Evolutionary conservation across 2,329 filamentous ascomycete genomes (phyloP), one percentile per base, ranked within the genome.

Genomic region (Fusarium globosum): DNA sequence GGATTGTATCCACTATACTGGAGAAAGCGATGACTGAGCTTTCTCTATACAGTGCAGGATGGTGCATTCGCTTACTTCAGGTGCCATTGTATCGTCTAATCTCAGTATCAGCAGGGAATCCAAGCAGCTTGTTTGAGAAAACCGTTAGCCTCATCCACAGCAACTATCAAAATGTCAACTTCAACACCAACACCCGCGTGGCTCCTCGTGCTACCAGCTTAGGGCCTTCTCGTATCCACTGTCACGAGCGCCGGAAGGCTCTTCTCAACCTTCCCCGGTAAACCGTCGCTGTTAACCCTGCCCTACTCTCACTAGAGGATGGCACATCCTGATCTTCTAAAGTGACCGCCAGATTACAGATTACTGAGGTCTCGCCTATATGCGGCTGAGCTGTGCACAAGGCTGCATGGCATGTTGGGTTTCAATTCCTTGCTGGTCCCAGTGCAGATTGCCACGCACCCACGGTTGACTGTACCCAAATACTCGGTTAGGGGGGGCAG

Each of bases 401-500:
- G 68, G 68, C 69, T 69, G 65, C n/a, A 61, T 65, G 58, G 58
- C 52, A 39, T 61, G 51, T 65, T 58, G 46, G 66, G 63, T 68
- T 57, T 71, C 68, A 76, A 73, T 60, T 71, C 62, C 45, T 69
- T 64, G 46, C 65, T 51, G 57, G 55, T 65, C 65, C 58, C 49
- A 66, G 57, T 68, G 68, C 58, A 65, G 46, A 68, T 76, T 77
- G 69, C 68, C 59, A 69, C 53, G 38, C 59, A 69, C 65, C 64
- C 65, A 77, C 69, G 57, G 57, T 69, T 59, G 57, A 62, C 69
- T 42, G 59, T 60, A 74, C 72, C 76, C 76, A 77, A 65, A 69
- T 72, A 73, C 69, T 78, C 75, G 76, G 76, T 74, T 77, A 73
- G 70, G 73, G 69, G 67, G 72, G 59, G 49, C 69, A 71, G 74